phyloP scores from a whole-genome alignment of 495 filamentous ascomycete species.

The Cudoniella acicularis region DNA sequence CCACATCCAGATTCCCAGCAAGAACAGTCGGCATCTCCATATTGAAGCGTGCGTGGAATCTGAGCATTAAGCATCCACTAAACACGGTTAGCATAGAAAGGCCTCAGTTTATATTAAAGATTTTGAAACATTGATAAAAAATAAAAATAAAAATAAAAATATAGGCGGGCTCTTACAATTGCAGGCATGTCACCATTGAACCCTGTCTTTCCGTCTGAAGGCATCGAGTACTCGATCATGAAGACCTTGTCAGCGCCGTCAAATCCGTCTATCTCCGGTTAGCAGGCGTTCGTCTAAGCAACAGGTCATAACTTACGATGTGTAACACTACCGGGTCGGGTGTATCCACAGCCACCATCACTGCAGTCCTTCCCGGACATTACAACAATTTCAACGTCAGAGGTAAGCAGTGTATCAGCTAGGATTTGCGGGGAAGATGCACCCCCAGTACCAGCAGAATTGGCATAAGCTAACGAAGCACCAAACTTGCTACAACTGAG shows the following conservation, averaged over 20 bases:
- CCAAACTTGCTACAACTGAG: constrained; percentile 48
- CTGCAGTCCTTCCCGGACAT: constrained; percentile 53
- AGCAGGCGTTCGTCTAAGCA: not conserved
- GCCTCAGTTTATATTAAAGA: not conserved
- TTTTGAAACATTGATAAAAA: not conserved
- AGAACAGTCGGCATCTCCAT: constrained; percentile 51
- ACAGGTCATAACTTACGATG: constrained; percentile 46
- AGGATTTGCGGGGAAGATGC: constrained; percentile 48
- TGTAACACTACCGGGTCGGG: constrained; percentile 52
- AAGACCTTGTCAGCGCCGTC: constrained; percentile 58
- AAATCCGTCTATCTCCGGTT: constrained; percentile 55
- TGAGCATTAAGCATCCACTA: constrained; percentile 66
- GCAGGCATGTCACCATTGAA: constrained; percentile 55
- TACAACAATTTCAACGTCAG: constrained; percentile 58
- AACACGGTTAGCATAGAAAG: not conserved
- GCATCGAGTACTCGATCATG: constrained; percentile 67
- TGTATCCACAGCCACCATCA: constrained; percentile 51
- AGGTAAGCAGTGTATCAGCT: constrained; percentile 44
- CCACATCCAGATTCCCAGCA: constrained; percentile 69
- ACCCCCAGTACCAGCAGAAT: constrained; percentile 44
- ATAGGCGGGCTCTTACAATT: not conserved
- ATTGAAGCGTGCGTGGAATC: constrained; percentile 64
- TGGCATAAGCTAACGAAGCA: constrained; percentile 57
- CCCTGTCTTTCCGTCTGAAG: constrained; percentile 39
- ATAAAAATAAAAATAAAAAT: not conserved